Evolutionary conservation across 1,139 yeast genomes (phyloP), one percentile per base, ranked within the genome.

Genomic region (Ashbya aceris): DNA sequence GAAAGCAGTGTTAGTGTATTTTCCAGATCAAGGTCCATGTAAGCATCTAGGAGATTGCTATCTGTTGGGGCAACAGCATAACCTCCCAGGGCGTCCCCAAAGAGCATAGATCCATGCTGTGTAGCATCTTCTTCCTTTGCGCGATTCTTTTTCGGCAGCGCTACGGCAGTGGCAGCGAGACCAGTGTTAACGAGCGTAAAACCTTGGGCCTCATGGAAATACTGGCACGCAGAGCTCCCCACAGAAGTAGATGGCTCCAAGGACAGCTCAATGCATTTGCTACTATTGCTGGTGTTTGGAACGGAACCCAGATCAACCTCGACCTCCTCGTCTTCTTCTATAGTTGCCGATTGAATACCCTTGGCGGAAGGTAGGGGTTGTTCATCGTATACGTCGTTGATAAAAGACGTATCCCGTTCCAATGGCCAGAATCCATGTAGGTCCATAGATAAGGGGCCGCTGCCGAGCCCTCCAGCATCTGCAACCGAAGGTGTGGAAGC

Each of bases 1-100:
- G 29, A 34, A 10, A 34, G 27, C n/a, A 34, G 20, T 4, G 27
- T 34, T 9, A 34, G 14, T 12, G 54, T 48, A 39, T 51, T 53
- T 27, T 50, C 58, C 33, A 54, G 48, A 43, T 54, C 56, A 40
- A 56, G 51, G 28, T 54, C 58, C 43, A 50, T 45, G 38, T 51
- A 54, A 17, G 33, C 33, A 31, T 28, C 35, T 28, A 27, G 12
- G 28, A 23, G 30, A 35, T 34, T 34, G n/a, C 29, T 17, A 17
- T 23, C 29, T 17, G 23, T 17, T 17, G 23, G 23, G 23, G 23
- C 23, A 17, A 6, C 23, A 6, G 23, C 23, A 17, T 17, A 17
- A 17, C 23, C 23, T 17, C 23, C 23, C 23, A 17, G 23, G 23
- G 23, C 5, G 5, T 17, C 23, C 23, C 23, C 23, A 17, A 17